Base-by-base conservation (phyloP, 164 flowering plant species). In the Annona cherimola region DNA sequence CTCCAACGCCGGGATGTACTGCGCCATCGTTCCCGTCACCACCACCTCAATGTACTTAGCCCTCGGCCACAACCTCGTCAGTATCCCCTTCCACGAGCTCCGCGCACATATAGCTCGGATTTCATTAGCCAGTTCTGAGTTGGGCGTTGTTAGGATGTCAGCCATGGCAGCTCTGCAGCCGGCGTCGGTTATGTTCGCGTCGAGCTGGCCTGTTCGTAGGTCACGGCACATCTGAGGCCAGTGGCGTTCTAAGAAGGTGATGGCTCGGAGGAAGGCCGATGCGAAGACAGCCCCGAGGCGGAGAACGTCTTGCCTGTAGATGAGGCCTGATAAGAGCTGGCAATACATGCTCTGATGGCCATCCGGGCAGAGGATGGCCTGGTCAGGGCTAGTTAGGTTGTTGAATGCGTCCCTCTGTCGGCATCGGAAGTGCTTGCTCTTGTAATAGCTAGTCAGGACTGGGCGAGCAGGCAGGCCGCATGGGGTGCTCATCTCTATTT, bases 231-330 rank as follows among this genome's bases (percentile, higher is more conserved):
- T 63, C 1, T 74, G 71, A 0, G 16, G 39, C 91, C 92, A 91
- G 59, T 90, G 83, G 4, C 78, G 78, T 41, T 90, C 89, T 0
- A 93, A 91, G 75, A 88, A 93, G 18, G 83, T 82, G 4, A 93
- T 82, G 66, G 93, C 85, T 1, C 92, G 87, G 69, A 93, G 88
- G 60, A 93, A 81, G 4, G 90, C 97, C 0, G 98, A 88, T 2
- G 98, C 98, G 16, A 93, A 93, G 40, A 91, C 91, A 0, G 98
- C 96, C 0, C 97, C 95, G 0, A 93, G 84, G 0, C 98, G 87
- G 35, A 90, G 83, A 69, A 91, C 96, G 41, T 83, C 81, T 67
- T 73, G 82, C 26, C 93, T 81, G 74, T 87, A 87, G 73, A 87
- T 18, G 19, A 94, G 83, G 19, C 94, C 97, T 14, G 90, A 67